A percentile compares a stretch with the other conserved stretches of the same genome.
Conservation (phyloP, 352 stramenopile genomes). For the Phytophthora capsici region DNA sequence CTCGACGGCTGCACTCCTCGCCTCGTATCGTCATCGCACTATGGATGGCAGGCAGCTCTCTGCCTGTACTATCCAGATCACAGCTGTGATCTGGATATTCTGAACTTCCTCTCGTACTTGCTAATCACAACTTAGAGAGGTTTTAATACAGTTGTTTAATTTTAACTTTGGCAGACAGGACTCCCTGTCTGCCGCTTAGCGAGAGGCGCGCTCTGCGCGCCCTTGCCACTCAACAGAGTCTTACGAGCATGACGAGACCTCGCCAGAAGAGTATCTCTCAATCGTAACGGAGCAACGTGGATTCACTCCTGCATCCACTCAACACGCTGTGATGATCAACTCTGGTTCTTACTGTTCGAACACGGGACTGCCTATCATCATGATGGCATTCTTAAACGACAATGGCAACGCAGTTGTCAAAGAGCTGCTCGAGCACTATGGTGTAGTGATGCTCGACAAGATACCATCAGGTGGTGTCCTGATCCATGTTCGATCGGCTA, state of each 20-base stretch:
- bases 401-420: background rate
- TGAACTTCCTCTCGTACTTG: too few species aligned
- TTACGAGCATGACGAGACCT: background rate
- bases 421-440: background rate
- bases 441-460: background rate
- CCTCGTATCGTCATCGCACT: too few species aligned
- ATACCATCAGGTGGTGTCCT: background rate
- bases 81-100: too few species aligned
- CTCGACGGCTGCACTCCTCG: too few species aligned
- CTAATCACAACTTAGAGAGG: too few species aligned
- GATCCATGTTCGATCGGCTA: background rate
- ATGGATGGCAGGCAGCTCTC: too few species aligned
- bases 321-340: background rate
- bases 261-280: background rate
- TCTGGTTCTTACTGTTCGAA: background rate
- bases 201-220: too few species aligned
- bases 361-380: background rate
- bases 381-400: constrained; percentile 1
- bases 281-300: background rate
- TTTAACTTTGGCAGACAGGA: too few species aligned
- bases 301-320: background rate
- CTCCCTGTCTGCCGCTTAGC: too few species aligned
- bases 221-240: too few species aligned
- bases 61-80: too few species aligned
- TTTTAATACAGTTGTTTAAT: too few species aligned